Evolutionary conservation across 495 filamentous ascomycete species (phyloP).

Genomic region (Parachaetomium inaequale): DNA sequence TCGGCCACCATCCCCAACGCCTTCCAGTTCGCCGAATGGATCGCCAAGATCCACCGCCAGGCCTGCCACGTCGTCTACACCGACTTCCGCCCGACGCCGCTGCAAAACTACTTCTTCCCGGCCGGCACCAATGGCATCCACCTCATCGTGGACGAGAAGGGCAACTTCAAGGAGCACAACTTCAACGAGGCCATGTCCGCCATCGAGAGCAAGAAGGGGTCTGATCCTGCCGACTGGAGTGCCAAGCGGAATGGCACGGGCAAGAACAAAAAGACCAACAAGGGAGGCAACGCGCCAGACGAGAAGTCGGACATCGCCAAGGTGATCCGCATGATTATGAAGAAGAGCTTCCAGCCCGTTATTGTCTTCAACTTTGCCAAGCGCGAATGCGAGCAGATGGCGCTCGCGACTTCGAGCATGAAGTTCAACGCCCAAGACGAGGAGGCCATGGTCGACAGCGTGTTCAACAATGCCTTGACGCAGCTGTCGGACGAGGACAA

Average conservation of each 20-base stretch:
- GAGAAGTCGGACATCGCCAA: conserved; percentile 85
- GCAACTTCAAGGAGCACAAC: conserved; percentile 90
- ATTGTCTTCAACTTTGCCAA: conserved; percentile 99
- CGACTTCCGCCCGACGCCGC: conserved; percentile 90
- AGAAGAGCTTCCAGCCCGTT: conserved; percentile 91
- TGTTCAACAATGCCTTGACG: conserved; percentile 86
- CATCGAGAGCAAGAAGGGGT: conserved; percentile 83
- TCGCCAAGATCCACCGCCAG: conserved; percentile 92
- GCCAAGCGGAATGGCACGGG: conserved; percentile 79
- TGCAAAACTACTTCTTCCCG: conserved; percentile 98
- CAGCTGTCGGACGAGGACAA: conserved; percentile 89
- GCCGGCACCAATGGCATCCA: conserved; percentile 91
- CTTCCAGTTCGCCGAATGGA: conserved; percentile 99
- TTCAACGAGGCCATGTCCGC: conserved; percentile 91
- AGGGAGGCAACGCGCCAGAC: conserved; percentile 68
- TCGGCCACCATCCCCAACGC: conserved; percentile 99
- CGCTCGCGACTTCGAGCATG: conserved; percentile 75
- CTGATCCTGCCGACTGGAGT: conserved; percentile 71
- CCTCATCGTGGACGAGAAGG: conserved; percentile 93
- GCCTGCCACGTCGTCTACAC: conserved; percentile 99
- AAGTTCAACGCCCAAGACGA: conserved; percentile 98
- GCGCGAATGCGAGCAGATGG: conserved; percentile 84
- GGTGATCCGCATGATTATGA: conserved; percentile 97
- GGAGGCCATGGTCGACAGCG: conserved; percentile 89
- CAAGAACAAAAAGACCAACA: conserved; percentile 86